Evolutionary conservation across 1,284 basidiomycete species (phyloP).

Genomic region (Clitocybe nebularis): DNA sequence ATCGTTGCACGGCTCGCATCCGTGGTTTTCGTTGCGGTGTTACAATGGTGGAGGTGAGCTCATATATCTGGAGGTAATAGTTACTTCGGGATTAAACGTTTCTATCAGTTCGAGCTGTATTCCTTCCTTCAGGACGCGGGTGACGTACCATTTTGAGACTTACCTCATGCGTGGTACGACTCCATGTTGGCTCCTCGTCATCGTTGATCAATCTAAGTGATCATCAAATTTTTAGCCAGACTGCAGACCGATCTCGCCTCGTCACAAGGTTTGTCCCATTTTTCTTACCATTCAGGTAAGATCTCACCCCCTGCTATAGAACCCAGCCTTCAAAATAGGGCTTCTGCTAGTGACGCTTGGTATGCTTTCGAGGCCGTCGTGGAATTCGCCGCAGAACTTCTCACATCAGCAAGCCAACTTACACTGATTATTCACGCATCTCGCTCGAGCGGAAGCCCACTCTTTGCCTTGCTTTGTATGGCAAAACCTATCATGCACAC

Average conservation of each 20-base stretch:
- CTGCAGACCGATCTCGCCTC: constrained; percentile 14
- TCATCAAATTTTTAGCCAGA: constrained; percentile 15
- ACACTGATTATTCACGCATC: constrained; percentile 23
- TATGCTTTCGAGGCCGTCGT: constrained; percentile 19
- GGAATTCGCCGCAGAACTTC: constrained; percentile 14
- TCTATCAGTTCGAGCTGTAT: too few species aligned
- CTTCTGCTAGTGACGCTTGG: constrained; percentile 21
- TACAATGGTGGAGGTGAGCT: constrained; percentile 21
- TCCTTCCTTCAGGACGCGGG: constrained; percentile 8
- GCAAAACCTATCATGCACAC: constrained; percentile 18
- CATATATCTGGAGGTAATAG: too few species aligned
- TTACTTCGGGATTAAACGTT: too few species aligned
- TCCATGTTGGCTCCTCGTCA: too few species aligned
- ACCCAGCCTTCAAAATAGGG: constrained; percentile 13
- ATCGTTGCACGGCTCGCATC: constrained; percentile 16
- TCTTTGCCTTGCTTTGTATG: constrained; percentile 24
- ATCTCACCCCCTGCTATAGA: too few species aligned
- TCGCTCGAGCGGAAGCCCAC: constrained; percentile 22
- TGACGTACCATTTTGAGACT: constrained; percentile 14
- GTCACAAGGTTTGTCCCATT: constrained; percentile 12
- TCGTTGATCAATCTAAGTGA: too few species aligned
- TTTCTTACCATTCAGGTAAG: too few species aligned
- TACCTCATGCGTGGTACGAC: constrained; percentile 16
- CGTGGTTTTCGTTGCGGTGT: constrained; percentile 10
- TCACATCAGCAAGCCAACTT: constrained; percentile 22